These are phyloP conservation scores for Melampsora larici-populina DNA, from an alignment of 1,284 basidiomycete genomes.

Conservation along the genomic window DNA sequence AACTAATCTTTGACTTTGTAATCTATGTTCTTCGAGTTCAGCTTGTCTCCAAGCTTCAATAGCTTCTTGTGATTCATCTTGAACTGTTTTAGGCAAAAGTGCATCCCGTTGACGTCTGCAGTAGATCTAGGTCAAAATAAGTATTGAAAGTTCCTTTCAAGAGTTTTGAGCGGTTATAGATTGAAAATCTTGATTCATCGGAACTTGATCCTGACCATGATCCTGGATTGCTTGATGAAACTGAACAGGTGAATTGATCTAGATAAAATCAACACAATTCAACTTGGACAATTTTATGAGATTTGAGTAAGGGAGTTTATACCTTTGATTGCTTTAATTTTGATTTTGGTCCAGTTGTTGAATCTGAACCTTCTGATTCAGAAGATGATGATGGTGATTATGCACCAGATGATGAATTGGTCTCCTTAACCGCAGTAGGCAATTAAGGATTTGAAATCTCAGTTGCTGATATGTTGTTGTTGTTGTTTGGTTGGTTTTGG, in stretches of 20 bases:
- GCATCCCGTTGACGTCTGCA: too few relatives aligned
- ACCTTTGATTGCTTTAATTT: neutral
- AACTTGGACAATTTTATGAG: neutral
- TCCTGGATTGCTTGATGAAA: neutral
- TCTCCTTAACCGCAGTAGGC: too few relatives aligned
- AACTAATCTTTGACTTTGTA: conserved; percentile 28
- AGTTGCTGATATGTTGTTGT: too few relatives aligned
- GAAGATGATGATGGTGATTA: neutral
- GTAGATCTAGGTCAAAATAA: too few relatives aligned
- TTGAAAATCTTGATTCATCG: conserved; percentile 52
- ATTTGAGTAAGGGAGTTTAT: neutral
- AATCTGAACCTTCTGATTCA: too few relatives aligned
- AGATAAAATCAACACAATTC: neutral
- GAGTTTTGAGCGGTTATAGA: conserved; percentile 57
- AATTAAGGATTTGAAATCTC: too few relatives aligned
- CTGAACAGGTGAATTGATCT: neutral
- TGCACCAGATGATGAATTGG: too few relatives aligned
- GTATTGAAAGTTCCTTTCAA: too few relatives aligned
- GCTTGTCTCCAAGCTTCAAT: conserved; percentile 6
- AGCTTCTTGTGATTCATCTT: conserved; percentile 28
- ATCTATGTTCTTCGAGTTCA: conserved; percentile 6
- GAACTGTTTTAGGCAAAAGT: too few relatives aligned
- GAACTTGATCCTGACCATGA: conserved; percentile 8
- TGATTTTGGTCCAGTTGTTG: too few relatives aligned
- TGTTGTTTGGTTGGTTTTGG: too few relatives aligned